A percentile compares a stretch with the other conserved stretches of the same genome.
Conservation (phyloP, 345 rosid species). For the Rhodamnia rubescens region DNA sequence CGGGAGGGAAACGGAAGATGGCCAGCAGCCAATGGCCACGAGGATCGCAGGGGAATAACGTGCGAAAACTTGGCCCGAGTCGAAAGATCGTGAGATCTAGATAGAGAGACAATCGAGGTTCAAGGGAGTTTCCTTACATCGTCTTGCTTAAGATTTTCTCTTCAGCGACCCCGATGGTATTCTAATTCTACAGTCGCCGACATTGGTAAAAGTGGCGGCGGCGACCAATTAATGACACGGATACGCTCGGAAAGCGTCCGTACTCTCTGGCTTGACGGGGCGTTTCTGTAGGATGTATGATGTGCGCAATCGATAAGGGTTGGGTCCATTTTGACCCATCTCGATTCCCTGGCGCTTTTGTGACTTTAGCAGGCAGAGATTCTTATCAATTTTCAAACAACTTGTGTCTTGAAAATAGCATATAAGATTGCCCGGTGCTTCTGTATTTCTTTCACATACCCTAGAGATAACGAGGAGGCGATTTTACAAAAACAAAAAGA, state of each 20-base stretch:
- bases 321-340: neutral
- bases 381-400: neutral
- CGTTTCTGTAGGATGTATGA: neutral
- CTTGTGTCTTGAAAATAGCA: neutral
- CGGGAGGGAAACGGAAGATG: neutral
- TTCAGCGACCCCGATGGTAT: neutral
- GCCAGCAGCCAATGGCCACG: neutral
- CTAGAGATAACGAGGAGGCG: neutral
- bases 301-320: neutral
- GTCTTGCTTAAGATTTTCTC: neutral
- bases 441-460: neutral
- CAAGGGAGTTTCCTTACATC: neutral
- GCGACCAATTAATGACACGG: neutral
- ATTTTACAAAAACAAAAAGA: neutral
- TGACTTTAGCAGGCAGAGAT: neutral
- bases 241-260: neutral
- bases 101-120: neutral
- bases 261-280: neutral
- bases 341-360: neutral
- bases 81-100: neutral
- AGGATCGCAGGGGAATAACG: neutral
- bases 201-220: neutral
- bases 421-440: neutral
- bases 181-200: neutral
- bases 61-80: neutral